phyloP scores from a whole-genome alignment of 306 rosid genomes.

The Mucuna pruriens region DNA sequence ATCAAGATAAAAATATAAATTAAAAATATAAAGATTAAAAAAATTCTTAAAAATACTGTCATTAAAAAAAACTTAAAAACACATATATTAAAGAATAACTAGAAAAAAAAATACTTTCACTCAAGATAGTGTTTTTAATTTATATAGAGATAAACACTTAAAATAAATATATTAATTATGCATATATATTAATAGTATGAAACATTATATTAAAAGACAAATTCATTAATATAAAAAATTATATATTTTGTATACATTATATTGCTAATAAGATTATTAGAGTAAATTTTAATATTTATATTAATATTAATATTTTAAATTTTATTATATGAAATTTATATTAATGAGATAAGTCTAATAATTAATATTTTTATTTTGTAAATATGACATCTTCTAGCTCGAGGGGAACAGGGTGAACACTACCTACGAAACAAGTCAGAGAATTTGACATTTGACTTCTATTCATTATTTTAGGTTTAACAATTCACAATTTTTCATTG shows the following conservation, averaged over 20 bases:
- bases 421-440: not conserved
- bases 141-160: too few species aligned
- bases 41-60: too few species aligned
- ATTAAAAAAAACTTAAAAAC: too few species aligned
- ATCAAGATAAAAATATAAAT: too few species aligned
- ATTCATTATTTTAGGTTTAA: not conserved
- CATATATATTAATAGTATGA: not conserved
- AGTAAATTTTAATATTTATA: not conserved
- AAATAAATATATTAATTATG: not conserved
- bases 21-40: too few species aligned
- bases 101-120: too few species aligned
- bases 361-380: not conserved
- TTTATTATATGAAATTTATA: too few species aligned
- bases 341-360: too few species aligned
- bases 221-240: not conserved
- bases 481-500: not conserved
- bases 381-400: not conserved
- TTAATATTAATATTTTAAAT: too few species aligned
- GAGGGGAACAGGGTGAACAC: not conserved
- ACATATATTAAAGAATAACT: too few species aligned
- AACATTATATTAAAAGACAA: not conserved
- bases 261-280: not conserved
- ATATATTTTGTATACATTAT: not conserved
- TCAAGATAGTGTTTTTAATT: too few species aligned
- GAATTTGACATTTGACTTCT: constrained; percentile 21